Evolutionary conservation across 495 filamentous ascomycete genomes (phyloP).

Genomic region (Lepraria neglecta): DNA sequence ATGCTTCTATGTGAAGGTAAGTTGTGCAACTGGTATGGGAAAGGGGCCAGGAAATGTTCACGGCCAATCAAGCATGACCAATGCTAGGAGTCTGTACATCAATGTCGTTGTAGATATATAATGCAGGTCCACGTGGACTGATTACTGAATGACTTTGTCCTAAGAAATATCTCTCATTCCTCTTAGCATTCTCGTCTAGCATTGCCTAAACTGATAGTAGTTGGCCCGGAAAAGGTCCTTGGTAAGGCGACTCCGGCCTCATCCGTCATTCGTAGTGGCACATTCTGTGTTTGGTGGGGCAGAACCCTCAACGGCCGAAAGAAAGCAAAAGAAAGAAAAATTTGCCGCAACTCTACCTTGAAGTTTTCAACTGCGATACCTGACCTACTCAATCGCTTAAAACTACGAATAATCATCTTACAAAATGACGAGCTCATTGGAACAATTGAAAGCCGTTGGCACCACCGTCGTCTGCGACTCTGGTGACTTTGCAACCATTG

Average conservation of each 20-base stretch:
- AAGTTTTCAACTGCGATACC: background rate
- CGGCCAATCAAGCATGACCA: too few species aligned
- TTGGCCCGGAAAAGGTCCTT: background rate
- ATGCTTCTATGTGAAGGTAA: too few species aligned
- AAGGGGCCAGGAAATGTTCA: too few species aligned
- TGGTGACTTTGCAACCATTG: conserved; percentile 81
- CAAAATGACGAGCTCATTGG: conserved; percentile 79
- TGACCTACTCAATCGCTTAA: background rate
- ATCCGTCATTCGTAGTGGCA: background rate
- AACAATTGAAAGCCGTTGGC: conserved; percentile 93
- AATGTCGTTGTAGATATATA: conserved; percentile 4
- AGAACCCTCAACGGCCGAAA: conserved; percentile 3
- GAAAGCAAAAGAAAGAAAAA: background rate
- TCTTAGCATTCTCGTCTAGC: background rate
- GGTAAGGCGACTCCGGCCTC: conserved; percentile 1
- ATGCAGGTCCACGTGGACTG: background rate
- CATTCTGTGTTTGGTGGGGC: conserved; percentile 4
- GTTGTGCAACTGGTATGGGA: background rate
- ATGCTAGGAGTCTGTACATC: background rate
- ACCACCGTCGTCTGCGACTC: conserved; percentile 98
- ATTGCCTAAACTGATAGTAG: background rate
- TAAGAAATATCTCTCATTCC: too few species aligned
- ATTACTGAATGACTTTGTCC: too few species aligned
- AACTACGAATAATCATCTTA: background rate
- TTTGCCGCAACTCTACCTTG: background rate